Percentiles rank a stretch among this genome's conserved stretches.
Conservation (phyloP, 805 yeast genomes). For the Priceomyces carsonii region DNA sequence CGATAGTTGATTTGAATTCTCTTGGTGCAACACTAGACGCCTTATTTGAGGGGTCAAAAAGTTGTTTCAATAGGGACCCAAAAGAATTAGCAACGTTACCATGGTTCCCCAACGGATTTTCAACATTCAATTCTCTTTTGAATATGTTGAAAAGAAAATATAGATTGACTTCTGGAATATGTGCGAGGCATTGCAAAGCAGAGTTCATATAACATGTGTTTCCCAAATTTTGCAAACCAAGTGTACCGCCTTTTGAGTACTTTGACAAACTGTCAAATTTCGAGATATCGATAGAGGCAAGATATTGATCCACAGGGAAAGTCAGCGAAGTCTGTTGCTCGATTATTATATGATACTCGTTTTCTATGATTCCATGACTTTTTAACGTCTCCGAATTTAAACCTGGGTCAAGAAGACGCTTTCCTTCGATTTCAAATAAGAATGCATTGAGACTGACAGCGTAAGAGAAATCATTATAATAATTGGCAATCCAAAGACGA, state of each 20-base stretch:
- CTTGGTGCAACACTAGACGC: conserved; percentile 53
- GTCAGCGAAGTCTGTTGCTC: conserved; percentile 18
- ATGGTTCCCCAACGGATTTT: conserved; percentile 82
- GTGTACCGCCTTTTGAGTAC: conserved; percentile 39
- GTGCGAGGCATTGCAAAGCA: conserved; percentile 85
- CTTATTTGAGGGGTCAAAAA: conserved; percentile 41
- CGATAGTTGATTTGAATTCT: conserved; percentile 76
- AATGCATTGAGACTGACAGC: conserved; percentile 26
- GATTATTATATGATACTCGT: conserved; percentile 28
- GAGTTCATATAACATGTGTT: conserved; percentile 95
- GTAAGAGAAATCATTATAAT: conserved; percentile 21
- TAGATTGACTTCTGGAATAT: conserved; percentile 77
- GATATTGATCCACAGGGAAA: conserved; percentile 25
- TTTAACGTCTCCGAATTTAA: conserved; percentile 24
- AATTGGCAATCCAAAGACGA: conserved; percentile 37
- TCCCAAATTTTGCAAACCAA: conserved; percentile 73
- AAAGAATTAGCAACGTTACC: conserved; percentile 83
- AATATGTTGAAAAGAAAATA: conserved; percentile 69
- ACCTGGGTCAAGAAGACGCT: conserved; percentile 26
- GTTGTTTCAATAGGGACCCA: conserved; percentile 61
- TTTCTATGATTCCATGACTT: conserved; percentile 28
- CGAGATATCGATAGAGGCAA: conserved; percentile 11
- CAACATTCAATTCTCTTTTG: conserved; percentile 64
- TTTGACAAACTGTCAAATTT: conserved; percentile 13
- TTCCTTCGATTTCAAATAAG: conserved; percentile 27